phyloP scores from a whole-genome alignment of 257 asterid genomes.

The Lithospermum erythrorhizon region DNA sequence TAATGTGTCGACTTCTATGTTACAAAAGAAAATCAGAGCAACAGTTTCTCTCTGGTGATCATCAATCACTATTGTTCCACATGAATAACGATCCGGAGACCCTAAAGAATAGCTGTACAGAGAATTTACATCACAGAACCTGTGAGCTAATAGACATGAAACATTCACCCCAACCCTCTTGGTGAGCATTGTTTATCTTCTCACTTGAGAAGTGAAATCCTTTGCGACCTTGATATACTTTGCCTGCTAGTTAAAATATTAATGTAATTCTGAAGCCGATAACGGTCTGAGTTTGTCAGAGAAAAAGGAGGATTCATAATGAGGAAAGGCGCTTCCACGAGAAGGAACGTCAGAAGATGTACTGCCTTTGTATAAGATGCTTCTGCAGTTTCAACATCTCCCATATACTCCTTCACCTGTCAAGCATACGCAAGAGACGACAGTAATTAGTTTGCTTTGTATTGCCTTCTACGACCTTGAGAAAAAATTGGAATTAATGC shows the following conservation, averaged over 20 bases:
- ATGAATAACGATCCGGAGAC: not conserved
- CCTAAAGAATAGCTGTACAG: slow-evolving; percentile 19
- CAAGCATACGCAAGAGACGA: slow-evolving; percentile 7
- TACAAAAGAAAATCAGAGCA: too few species aligned
- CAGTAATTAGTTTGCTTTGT: not conserved
- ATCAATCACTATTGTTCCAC: too few species aligned
- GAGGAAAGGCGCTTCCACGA: slow-evolving; percentile 69
- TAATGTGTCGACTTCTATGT: too few species aligned
- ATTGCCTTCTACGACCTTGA: too few species aligned
- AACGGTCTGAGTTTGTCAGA: slow-evolving; percentile 61
- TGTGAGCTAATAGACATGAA: not conserved
- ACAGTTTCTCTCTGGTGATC: too few species aligned
- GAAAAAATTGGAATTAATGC: too few species aligned
- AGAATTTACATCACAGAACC: slow-evolving; percentile 10
- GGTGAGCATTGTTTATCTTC: slow-evolving; percentile 30
- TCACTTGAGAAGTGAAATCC: slow-evolving; percentile 42
- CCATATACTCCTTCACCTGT: slow-evolving; percentile 82
- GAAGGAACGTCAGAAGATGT: slow-evolving; percentile 38
- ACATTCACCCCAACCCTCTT: slow-evolving; percentile 10
- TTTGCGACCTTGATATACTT: slow-evolving; percentile 52
- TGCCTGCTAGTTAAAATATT: slow-evolving; percentile 54
- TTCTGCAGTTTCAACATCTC: slow-evolving; percentile 42
- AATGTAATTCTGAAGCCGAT: slow-evolving; percentile 56
- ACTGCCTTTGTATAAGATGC: slow-evolving; percentile 56
- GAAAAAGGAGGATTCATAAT: slow-evolving; percentile 74